Evolutionary conservation across 2,329 filamentous ascomycete genomes (phyloP).

Genomic region (Scedosporium minutisporum): DNA sequence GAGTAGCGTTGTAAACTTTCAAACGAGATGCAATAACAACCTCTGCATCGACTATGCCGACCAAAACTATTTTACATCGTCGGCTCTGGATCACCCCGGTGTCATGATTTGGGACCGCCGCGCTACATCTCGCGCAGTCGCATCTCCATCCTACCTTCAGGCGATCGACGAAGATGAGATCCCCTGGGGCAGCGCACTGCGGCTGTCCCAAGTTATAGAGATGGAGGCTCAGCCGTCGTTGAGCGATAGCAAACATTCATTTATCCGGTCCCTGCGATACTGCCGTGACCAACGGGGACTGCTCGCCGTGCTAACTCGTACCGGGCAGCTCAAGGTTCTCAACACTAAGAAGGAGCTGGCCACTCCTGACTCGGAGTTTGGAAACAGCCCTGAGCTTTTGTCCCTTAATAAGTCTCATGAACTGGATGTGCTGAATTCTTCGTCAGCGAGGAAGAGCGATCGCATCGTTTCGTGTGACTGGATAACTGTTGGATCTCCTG

Average conservation of each 20-base stretch:
- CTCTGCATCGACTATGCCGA: conserved; percentile 71
- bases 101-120: conserved; percentile 73
- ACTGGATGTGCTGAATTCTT: conserved; percentile 49
- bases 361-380: conserved; percentile 19
- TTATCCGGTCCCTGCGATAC: conserved; percentile 54
- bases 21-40: conserved; percentile 60
- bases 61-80: conserved; percentile 76
- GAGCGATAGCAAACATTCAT: conserved; percentile 46
- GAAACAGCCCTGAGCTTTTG: conserved; percentile 34
- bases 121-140: conserved; percentile 40
- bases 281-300: conserved; percentile 53
- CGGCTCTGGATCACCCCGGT: conserved; percentile 62
- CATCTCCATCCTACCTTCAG: conserved; percentile 44
- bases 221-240: conserved; percentile 40
- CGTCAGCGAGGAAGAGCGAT: conserved; percentile 42
- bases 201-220: conserved; percentile 47
- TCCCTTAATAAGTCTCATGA: conserved; percentile 51
- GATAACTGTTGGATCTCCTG: conserved; percentile 48
- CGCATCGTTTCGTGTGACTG: conserved; percentile 61
- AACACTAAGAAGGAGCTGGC: conserved; percentile 47
- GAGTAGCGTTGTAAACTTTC: conserved; percentile 46
- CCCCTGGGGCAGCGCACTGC: conserved; percentile 53
- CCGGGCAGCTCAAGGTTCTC: conserved; percentile 53
- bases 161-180: conserved; percentile 52
- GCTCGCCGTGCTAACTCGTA: conserved; percentile 51